Evolutionary conservation across 352 stramenopile species (phyloP), one percentile per base, ranked within the genome.

Genomic region (Globisporangium spiculum): DNA sequence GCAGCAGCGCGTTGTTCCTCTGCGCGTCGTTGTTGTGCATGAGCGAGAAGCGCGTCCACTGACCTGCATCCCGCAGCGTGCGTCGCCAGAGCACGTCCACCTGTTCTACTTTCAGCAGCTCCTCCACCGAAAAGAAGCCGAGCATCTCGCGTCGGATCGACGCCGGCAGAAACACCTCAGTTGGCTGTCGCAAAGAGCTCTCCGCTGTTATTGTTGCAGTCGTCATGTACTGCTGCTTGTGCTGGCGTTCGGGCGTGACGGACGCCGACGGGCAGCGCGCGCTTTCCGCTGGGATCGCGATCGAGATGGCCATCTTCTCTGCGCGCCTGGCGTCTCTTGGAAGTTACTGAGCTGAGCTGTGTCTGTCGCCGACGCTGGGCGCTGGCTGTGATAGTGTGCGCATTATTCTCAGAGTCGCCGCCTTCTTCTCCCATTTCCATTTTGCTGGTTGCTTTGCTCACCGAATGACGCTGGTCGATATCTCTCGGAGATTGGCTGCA

Each of bases 71-170:
- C 22, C 52, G 65, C 53, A 91, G 65, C 2, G 67, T 72, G 8
- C 63, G 64, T 24, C 66, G 69, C 83, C 83, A 92, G 9, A 59
- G 36, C 7, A 48, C 48, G 53, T 79, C 76, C 24, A 78, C 75
- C 16, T 81, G 59, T 52, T 91, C 83, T n/a, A 90, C 69, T 20
- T 69, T 67, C 24, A 92, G 68, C 55, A 89, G 54, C 44, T 89
- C 81, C 16, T 82, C 71, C n/a, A 81, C 54, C n/a, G 68, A 68
- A 44, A 90, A 79, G 58, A 80, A 87, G n/a, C 58, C 58, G 24
- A 89, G 30, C 61, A 92, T 75, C 63, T 88, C 74, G 36, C 66
- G 67, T 22, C 70, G 68, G 38, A 82, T 63, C 7, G 70, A 63
- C 5, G 75, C 69, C 8, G 77, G 77, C 61, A 84, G 62, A 20